Base-by-base conservation (phyloP, 2,329 filamentous ascomycete species). In the Aspergillus phoenicis region DNA sequence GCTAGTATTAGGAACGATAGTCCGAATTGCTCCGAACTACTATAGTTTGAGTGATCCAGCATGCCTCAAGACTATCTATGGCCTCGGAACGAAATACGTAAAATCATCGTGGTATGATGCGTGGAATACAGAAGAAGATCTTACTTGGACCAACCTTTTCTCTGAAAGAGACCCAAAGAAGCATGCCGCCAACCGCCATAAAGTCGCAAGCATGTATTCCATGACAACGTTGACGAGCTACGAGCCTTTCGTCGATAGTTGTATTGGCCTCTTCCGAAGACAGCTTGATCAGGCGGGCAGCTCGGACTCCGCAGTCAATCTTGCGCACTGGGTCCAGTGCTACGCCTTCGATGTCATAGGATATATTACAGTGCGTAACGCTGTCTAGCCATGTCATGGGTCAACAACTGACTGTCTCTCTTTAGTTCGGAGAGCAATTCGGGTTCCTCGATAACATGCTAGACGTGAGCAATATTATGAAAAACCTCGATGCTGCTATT, bases 141-240 rank as follows among this genome's bases (percentile, higher is more conserved):
- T 26, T 26, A 26, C 26, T 26, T 26, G 26, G 26, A 26, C 26
- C 26, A 26, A 26, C 26, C 26, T 26, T 26, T 26, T 26, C 26
- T 26, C 26, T 2, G 26, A 26, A 26, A 26, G 26, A 26, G 26
- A 26, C 26, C 26, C 26, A 7, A 26, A 26, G 26, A 26, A 26
- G 5, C 26, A 26, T 26, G 26, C 26, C 26, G 26, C 26, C 26
- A 26, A 5, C 26, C 26, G 26, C 26, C 26, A 4, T 26, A 26
- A 26, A 26, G 26, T 26, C 26, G 26, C 26, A 5, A 69, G 72
- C 3, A 68, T 80, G 1, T 85, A 83, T 62, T 79, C 78, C 8
- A 81, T 85, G 78, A 80, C 75, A 28, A 78, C 78, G 5, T 65
- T 85, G 3, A 71, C 83, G 1, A 72, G 75, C 43, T 85, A 83